A percentile compares a stretch with the other conserved stretches of the same genome.
These are phyloP conservation scores for Rosa lucieae DNA, from an alignment of 306 rosid species.

Conservation along the genomic window DNA sequence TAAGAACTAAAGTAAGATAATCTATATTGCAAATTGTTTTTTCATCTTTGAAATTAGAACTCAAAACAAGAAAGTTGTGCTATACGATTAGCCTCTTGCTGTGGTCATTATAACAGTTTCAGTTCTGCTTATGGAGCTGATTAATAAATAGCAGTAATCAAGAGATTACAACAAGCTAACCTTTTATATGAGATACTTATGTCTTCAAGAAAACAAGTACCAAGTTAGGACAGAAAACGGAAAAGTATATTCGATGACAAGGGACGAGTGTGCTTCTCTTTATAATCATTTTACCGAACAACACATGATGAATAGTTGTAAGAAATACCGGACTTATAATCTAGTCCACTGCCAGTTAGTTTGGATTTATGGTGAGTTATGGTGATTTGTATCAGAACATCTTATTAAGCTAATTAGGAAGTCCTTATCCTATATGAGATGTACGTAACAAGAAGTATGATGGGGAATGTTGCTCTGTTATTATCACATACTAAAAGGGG, in stretches of 20 bases:
- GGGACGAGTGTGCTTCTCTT: no score
- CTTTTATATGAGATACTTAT: neutral
- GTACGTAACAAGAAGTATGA: neutral
- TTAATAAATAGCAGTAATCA: neutral
- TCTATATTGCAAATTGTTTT: neutral
- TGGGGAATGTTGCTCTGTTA: neutral
- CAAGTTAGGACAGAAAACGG: no score
- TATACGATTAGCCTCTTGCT: neutral
- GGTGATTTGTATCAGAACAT: no score
- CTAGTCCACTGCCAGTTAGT: no score
- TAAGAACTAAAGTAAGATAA: neutral
- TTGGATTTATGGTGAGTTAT: no score
- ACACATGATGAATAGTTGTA: no score
- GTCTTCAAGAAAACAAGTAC: neutral
- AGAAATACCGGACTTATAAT: no score
- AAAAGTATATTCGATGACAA: no score
- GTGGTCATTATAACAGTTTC: neutral
- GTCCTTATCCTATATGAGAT: no score
- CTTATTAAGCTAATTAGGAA: no score
- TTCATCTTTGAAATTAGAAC: neutral
- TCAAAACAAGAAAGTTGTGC: neutral
- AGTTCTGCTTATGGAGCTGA: neutral
- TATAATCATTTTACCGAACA: no score
- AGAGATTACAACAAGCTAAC: neutral
- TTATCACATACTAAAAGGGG: constrained; percentile 21